phyloP scores from a whole-genome alignment of 208 protist genomes.

The Trypanosoma platydactyli region DNA sequence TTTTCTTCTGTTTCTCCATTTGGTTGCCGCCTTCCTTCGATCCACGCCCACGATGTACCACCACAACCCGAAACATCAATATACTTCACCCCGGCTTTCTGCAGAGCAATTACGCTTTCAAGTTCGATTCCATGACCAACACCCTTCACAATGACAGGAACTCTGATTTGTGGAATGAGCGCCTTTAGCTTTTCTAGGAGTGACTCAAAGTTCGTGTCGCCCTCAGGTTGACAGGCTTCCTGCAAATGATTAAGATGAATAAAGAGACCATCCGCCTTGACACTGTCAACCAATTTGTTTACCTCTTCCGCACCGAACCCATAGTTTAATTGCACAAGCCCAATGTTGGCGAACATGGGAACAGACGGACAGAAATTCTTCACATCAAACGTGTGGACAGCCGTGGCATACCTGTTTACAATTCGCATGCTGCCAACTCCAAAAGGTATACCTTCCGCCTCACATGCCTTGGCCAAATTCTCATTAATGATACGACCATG shows the following conservation, averaged over 20 bases:
- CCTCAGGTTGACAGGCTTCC: constrained; percentile 90
- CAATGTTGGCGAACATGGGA: constrained; percentile 92
- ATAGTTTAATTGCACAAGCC: constrained; percentile 92
- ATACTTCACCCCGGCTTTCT: constrained; percentile 78
- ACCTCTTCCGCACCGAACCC: constrained; percentile 86
- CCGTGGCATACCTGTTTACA: constrained; percentile 84
- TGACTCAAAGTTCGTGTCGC: constrained; percentile 89
- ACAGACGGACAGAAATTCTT: constrained; percentile 88
- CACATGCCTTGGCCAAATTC: constrained; percentile 88
- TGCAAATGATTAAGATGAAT: constrained; percentile 92
- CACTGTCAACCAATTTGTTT: constrained; percentile 77
- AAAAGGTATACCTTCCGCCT: constrained; percentile 86
- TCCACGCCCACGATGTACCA: constrained; percentile 93
- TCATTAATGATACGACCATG: constrained; percentile 91
- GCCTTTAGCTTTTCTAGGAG: constrained; percentile 71
- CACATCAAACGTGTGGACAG: constrained; percentile 85
- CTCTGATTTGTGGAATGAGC: constrained; percentile 78
- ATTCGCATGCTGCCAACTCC: constrained; percentile 91
- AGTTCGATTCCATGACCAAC: constrained; percentile 90
- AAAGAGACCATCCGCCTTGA: constrained; percentile 87
- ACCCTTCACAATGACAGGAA: constrained; percentile 89
- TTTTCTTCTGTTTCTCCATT: constrained; percentile 63
- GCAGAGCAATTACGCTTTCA: constrained; percentile 60
- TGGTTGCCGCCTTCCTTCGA: constrained; percentile 80
- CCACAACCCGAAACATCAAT: constrained; percentile 90